A percentile compares a stretch with the other conserved stretches of the same genome.
These are phyloP conservation scores for Cucurbitaria berberidis DNA, from an alignment of 2,329 filamentous ascomycete genomes.

Conservation along the genomic window DNA sequence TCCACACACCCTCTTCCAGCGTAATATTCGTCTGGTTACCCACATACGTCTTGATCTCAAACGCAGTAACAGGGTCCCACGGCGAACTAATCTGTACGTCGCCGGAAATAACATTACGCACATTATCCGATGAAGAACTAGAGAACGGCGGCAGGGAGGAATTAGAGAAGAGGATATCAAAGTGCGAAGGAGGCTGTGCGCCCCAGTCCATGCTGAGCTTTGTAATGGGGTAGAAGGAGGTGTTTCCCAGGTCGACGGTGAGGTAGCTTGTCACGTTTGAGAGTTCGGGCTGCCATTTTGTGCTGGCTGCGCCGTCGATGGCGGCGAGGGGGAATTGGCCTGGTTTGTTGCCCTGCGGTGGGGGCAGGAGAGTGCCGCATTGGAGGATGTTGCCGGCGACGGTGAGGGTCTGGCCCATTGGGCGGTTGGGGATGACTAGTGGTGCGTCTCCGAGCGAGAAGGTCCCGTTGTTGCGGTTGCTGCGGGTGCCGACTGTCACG, in stretches of 20 bases:
- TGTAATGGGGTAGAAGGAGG: slow-evolving; percentile 50
- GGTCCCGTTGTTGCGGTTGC: slow-evolving; percentile 37
- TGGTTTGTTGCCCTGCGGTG: slow-evolving; percentile 53
- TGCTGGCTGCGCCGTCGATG: slow-evolving; percentile 69
- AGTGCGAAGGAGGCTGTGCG: slow-evolving; percentile 60
- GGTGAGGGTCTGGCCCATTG: slow-evolving; percentile 61
- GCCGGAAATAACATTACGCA: slow-evolving; percentile 22
- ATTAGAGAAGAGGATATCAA: slow-evolving; percentile 63
- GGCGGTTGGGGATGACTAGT: slow-evolving; percentile 64
- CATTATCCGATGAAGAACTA: slow-evolving; percentile 1
- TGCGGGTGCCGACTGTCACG: slow-evolving; percentile 59
- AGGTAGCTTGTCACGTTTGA: slow-evolving; percentile 61
- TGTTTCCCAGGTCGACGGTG: slow-evolving; percentile 58
- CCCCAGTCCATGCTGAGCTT: slow-evolving; percentile 68
- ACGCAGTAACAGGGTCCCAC: slow-evolving; percentile 46
- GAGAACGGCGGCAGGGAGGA: slow-evolving; percentile 40
- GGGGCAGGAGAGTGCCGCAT: slow-evolving; percentile 60
- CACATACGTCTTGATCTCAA: slow-evolving; percentile 49
- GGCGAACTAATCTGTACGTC: slow-evolving; percentile 51
- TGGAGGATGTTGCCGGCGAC: slow-evolving; percentile 67
- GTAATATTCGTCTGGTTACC: slow-evolving; percentile 56
- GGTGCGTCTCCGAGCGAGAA: slow-evolving; percentile 58
- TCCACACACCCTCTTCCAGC: slow-evolving; percentile 49
- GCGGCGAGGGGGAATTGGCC: slow-evolving; percentile 74
- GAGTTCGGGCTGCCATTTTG: slow-evolving; percentile 68